Conservation (phyloP, 306 rosid species). For the Luffa acutangula region DNA sequence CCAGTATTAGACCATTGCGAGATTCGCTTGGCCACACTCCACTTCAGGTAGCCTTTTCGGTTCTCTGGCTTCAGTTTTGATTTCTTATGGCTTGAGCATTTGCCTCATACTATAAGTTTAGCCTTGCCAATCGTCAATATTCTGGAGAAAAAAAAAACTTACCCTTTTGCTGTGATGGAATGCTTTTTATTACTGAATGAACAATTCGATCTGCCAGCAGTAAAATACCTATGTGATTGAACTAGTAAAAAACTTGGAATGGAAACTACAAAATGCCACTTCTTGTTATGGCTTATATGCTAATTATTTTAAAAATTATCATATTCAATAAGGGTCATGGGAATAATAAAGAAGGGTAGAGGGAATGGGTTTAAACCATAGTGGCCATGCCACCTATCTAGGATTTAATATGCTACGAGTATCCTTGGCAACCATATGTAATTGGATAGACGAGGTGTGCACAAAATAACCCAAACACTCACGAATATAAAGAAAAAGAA, state of each 20-base stretch:
- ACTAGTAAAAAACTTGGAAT: neutral
- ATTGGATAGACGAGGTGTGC: no score
- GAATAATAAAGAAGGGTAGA: no score
- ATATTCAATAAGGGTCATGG: neutral
- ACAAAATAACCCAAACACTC: no score
- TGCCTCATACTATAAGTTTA: neutral
- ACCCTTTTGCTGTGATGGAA: neutral
- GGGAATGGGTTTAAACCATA: no score
- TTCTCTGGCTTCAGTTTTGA: neutral
- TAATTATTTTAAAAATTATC: neutral
- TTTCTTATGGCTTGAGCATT: neutral
- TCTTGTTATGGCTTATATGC: neutral
- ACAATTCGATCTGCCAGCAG: neutral
- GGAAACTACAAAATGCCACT: neutral
- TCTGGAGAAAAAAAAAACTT: neutral
- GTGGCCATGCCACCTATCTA: no score
- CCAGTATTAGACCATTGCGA: conserved; percentile 61
- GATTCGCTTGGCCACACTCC: conserved; percentile 99
- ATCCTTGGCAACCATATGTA: no score
- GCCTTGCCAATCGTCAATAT: neutral
- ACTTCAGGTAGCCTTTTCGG: conserved; percentile 50
- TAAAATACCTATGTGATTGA: neutral
- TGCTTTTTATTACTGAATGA: neutral
- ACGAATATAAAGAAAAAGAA: no score
- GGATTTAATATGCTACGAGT: no score